Base-by-base conservation (phyloP, 345 rosid genomes). In the Citrus unshiu region DNA sequence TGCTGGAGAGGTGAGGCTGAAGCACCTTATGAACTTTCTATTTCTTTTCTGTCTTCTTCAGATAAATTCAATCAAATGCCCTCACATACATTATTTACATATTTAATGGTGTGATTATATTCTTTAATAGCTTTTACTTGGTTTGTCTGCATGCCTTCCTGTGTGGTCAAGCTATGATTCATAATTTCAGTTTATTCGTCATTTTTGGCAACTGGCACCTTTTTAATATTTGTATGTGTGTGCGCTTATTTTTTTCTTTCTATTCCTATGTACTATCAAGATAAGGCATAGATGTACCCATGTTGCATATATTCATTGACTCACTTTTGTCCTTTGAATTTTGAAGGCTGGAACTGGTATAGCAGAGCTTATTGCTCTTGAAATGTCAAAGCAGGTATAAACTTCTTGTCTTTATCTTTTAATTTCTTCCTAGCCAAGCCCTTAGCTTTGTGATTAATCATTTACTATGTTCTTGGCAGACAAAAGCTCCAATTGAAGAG, bases 301-400 rank as follows among this genome's bases (percentile, higher is more conserved):
- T 13, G 21, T 78, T 76, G 21, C 21, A 56, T 73, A 10, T 56
- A 27, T 68, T 64, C n/a, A 7, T 30, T 46, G 34, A 29, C 56
- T 63, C 62, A 46, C n/a, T 69, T 68, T 72, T 56, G 54, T 71
- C 35, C 30, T 64, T 65, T 71, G 77, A 66, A 5, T 75, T 13
- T 76, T 83, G 84, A 80, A 95, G 98, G 99, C 97, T 68, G 99
- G 98, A 85, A 96, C 99, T 4, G 98, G 99, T 34, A 96, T 96
- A 34, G 98, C 99, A 37, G 97, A 96, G 81, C 92, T 96, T 68
- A 94, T 96, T 76, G 99, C 99, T 73, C 97, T 91, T 74, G 88
- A 96, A 81, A 91, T 94, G 65, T 89, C 99, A 27, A 91, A 76
- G 81, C 85, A 86, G 90, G 91, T 87, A 70, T 69, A 71, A n/a